phyloP scores from a whole-genome alignment of 352 stramenopile species.

The Phytophthora crassamura region DNA sequence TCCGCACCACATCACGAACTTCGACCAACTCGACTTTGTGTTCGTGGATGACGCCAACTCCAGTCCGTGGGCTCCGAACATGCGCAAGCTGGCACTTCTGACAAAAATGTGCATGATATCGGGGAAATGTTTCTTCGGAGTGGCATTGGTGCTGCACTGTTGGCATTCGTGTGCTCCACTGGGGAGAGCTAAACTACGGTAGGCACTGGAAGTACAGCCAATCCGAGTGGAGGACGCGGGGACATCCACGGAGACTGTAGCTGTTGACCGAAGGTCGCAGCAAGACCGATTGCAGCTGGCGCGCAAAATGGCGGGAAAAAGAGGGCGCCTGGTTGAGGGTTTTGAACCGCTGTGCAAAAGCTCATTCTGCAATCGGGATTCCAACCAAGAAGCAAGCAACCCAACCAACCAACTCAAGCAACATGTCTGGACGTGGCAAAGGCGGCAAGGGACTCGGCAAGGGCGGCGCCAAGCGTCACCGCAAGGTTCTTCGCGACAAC shows the following conservation, averaged over 20 bases:
- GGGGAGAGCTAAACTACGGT: slow-evolving; percentile 61
- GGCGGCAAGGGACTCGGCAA: slow-evolving; percentile 80
- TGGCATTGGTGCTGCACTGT: slow-evolving; percentile 58
- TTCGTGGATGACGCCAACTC: slow-evolving; percentile 75
- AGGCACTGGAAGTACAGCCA: slow-evolving; percentile 25
- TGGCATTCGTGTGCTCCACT: slow-evolving; percentile 79
- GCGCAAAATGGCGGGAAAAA: slow-evolving; percentile 37
- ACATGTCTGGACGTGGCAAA: slow-evolving; percentile 80
- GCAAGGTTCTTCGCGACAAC: slow-evolving; percentile 91
- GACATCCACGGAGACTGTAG: slow-evolving; percentile 8
- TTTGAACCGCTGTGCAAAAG: neutral
- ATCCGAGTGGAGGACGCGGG: slow-evolving; percentile 28
- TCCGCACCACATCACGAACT: slow-evolving; percentile 73
- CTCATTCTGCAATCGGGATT: slow-evolving; percentile 81
- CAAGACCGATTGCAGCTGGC: slow-evolving; percentile 6
- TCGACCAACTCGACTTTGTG: slow-evolving; percentile 85
- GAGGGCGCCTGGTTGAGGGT: neutral
- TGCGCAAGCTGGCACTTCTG: slow-evolving; percentile 68
- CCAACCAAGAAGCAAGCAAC: slow-evolving; percentile 53
- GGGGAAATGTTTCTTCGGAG: slow-evolving; percentile 83
- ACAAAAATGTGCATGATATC: slow-evolving; percentile 92
- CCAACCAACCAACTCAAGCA: slow-evolving; percentile 38
- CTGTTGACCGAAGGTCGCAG: slow-evolving; percentile 17
- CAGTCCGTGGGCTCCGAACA: slow-evolving; percentile 62
- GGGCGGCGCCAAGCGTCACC: slow-evolving; percentile 86